Conservation (phyloP, 2,329 filamentous ascomycete species). For the Dendrostoma leiphaemia region DNA sequence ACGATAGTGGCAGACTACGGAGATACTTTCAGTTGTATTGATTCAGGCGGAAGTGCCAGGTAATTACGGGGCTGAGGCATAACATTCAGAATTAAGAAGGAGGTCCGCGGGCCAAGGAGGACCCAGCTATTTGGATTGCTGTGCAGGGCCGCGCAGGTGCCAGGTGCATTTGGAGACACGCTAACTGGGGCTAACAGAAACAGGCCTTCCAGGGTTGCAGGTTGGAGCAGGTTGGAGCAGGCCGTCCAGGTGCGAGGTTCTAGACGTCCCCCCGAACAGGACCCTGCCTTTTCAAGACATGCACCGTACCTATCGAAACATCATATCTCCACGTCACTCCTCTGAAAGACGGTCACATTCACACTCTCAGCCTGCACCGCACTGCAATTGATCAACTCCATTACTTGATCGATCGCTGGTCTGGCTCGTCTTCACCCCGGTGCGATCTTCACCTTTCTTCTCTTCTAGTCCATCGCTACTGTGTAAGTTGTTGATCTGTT, state of each 20-base stretch:
- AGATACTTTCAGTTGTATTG: not conserved
- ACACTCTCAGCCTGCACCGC: too few relatives aligned
- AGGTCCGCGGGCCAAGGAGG: conserved; percentile 15
- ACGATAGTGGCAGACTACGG: conserved; percentile 1
- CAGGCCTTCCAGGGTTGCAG: not conserved
- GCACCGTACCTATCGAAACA: too few relatives aligned
- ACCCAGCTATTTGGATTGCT: conserved; percentile 2
- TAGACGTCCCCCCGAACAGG: conserved; percentile 1
- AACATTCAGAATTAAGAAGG: conserved; percentile 2
- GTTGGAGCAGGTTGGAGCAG: not conserved
- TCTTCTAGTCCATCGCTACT: conserved; percentile 19
- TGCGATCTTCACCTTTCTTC: not conserved
- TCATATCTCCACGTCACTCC: conserved; percentile 4
- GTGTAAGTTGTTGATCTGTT: conserved; percentile 12
- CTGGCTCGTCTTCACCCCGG: not conserved
- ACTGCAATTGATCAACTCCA: not conserved
- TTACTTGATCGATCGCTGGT: not conserved
- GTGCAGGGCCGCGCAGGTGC: conserved; percentile 4
- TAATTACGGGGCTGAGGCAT: conserved; percentile 6
- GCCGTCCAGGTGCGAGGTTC: not conserved
- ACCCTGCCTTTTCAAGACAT: conserved; percentile 5
- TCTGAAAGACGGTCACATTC: not conserved
- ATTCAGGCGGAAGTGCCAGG: not conserved
- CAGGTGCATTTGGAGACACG: too few relatives aligned
- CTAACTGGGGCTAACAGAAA: too few relatives aligned